Evolutionary conservation across 2,329 filamentous ascomycete genomes (phyloP), one percentile per base, ranked within the genome.

Genomic region (Epichloe elymi): DNA sequence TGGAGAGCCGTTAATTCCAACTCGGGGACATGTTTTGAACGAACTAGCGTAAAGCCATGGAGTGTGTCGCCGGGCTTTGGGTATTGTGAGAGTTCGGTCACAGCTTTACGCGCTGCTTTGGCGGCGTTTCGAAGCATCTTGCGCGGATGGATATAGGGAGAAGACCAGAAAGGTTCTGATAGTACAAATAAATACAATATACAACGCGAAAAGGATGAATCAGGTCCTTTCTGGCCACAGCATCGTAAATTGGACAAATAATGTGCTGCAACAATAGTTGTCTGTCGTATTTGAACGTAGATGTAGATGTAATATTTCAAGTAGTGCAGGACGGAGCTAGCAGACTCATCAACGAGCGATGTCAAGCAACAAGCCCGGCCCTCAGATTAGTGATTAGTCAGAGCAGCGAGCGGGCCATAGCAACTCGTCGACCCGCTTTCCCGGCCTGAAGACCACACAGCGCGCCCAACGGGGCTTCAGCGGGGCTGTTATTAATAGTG

Each of bases 11-110:
- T 95, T 62, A 98, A 71, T 67, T 97, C 87, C 46, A 97, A 79
- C 72, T 98, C 93, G 0, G 90, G 88, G 2, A 98, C 87, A 70
- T 95, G 86, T 71, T 96, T 95, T 54, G 86, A 80, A 54, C 91
- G 82, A 61, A 90, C 75, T 50, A 98, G 74, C 0, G 90, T 96
- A 71, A 98, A 98, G 62, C 93, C 93, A 67, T 97, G 86, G 40
- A 97, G 78, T 69, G 86, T 85, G 63, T 91, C 84, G 63, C 93
- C 93, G 1, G 85, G 78, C 55, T 80, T 82, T 5, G 90, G 89
- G 58, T 86, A 85, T 60, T 79, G 80, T 49, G 83, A 78, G 56
- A 93, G 74, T 63, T 88, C 85, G 17, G 87, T 88, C 45, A 91
- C 80, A 47, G 86, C 85, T 59, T 73, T 79, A 59, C 72, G 74